Evolutionary conservation across 208 protist genomes (phyloP).

Genomic region (Leishmania guyanensis): DNA sequence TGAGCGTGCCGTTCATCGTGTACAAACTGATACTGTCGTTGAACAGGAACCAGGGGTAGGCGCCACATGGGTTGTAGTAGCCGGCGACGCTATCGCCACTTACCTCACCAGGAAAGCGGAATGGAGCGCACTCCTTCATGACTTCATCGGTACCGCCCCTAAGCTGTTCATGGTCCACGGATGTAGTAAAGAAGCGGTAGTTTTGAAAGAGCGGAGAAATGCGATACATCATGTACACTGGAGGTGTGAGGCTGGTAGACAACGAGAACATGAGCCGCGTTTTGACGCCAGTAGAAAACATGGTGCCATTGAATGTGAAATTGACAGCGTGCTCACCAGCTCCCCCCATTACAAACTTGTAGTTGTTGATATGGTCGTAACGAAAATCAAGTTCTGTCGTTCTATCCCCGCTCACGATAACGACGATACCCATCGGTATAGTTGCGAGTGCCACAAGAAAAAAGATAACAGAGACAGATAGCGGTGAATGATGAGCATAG

Average conservation of each 20-base stretch:
- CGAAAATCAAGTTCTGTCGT: slow-evolving; percentile 59
- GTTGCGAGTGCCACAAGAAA: slow-evolving; percentile 93
- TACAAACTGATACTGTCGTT: slow-evolving; percentile 94
- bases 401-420: slow-evolving; percentile 78
- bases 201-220: slow-evolving; percentile 98
- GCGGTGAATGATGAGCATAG: slow-evolving; percentile 95
- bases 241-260: slow-evolving; percentile 68
- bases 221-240: slow-evolving; percentile 97
- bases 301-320: slow-evolving; percentile 49
- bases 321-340: slow-evolving; percentile 36
- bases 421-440: slow-evolving; percentile 91
- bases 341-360: slow-evolving; percentile 28
- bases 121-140: slow-evolving; percentile 42
- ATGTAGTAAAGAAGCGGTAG: slow-evolving; percentile 93
- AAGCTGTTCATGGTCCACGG: slow-evolving; percentile 63
- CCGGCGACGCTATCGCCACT: slow-evolving; percentile 25
- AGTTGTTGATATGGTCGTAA: slow-evolving; percentile 83
- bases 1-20: slow-evolving; percentile 39
- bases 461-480: slow-evolving; percentile 90
- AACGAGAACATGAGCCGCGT: slow-evolving; percentile 64
- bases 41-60: slow-evolving; percentile 96
- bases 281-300: slow-evolving; percentile 41
- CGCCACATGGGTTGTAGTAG: slow-evolving; percentile 95
- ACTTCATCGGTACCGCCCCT: slow-evolving; percentile 31
- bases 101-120: slow-evolving; percentile 69